Percentiles rank a stretch among this genome's conserved stretches.
Evolutionary conservation across 1,139 yeast genomes (phyloP).

Genomic region (Candida tropicalis): DNA sequence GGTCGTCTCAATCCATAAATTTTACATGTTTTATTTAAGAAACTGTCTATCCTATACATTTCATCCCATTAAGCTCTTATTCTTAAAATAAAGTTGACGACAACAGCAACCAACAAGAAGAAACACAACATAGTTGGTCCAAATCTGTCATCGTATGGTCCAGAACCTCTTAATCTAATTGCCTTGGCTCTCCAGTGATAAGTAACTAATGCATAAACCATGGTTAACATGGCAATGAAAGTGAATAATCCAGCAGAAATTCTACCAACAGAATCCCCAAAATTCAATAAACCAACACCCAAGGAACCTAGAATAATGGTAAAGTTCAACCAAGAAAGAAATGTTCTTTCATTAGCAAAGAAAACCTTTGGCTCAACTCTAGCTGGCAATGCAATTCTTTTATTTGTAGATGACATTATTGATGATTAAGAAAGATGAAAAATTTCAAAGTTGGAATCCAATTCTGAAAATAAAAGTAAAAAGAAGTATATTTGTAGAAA

Average conservation of each 20-base stretch:
- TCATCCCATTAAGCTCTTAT: slow-evolving; percentile 48
- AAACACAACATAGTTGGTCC: slow-evolving; percentile 99
- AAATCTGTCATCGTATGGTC: slow-evolving; percentile 97
- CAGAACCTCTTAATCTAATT: slow-evolving; percentile 93
- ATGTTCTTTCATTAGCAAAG: slow-evolving; percentile 98
- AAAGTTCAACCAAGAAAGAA: slow-evolving; percentile 96
- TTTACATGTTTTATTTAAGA: too few species aligned
- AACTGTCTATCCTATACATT: too few species aligned
- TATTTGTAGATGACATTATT: slow-evolving; percentile 36
- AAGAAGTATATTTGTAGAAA: neutral
- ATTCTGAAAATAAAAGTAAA: neutral
- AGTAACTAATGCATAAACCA: slow-evolving; percentile 92
- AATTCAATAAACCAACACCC: slow-evolving; percentile 93
- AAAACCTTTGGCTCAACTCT: slow-evolving; percentile 98
- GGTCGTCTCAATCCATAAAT: too few species aligned
- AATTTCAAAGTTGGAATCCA: too few species aligned
- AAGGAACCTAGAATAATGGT: slow-evolving; percentile 96
- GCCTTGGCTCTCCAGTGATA: slow-evolving; percentile 99
- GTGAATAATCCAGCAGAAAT: slow-evolving; percentile 94
- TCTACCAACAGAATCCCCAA: slow-evolving; percentile 93
- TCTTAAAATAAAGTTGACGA: slow-evolving; percentile 87
- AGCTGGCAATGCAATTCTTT: slow-evolving; percentile 96
- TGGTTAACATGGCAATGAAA: slow-evolving; percentile 92
- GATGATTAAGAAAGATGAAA: neutral
- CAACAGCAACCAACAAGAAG: slow-evolving; percentile 88